Base-by-base conservation (phyloP, 768 basidiomycete genomes). In the Termitomyces sp. region DNA sequence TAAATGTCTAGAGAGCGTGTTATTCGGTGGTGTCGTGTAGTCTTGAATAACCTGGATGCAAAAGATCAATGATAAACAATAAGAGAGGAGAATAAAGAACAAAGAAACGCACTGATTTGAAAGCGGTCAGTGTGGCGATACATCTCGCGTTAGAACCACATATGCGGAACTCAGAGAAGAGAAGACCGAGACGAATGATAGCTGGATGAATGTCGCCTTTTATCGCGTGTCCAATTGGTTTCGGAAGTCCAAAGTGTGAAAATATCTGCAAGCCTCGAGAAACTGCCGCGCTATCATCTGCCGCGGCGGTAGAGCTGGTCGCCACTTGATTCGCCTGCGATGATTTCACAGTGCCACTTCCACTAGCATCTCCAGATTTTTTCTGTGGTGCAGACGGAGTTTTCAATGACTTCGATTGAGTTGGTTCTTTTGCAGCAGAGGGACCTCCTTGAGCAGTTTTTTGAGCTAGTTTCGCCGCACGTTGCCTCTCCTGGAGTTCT, bases 131-230 rank as follows among this genome's bases (percentile, higher is more conserved):
- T 63, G 93, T 93, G 5, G 93, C 94, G 45, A 98, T 95, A 66
- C 94, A 95, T 59, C 97, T 80, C 6, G 97, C 96, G 72, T 99
- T 98, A 14, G 95, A 91, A 8, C 97, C 97, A 49, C 88, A 87
- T 62, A 98, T 89, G 71, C 87, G 88, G 76, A 98, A 98, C 64
- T 90, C 87, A 8, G 92, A 85, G 74, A 98, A 96, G 62, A 95
- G 86, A 32, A 98, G 78, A 10, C 92, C 95, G 9, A 98, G 84
- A 53, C 89, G 81, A 57, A 94, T 77, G 64, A 98, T 87, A 20
- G 84, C 85, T 30, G 95, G 97, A 69, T 98, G 97, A 40, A 98
- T 90, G 66, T 93, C 89, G 39, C 91, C 91, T 69, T 94, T 93
- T 55, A 81, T 77, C 40, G 74, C 69, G 55, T 79, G 78, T 37